phyloP scores from a whole-genome alignment of 257 asterid genomes.

The Capsicum rhomboideum region DNA sequence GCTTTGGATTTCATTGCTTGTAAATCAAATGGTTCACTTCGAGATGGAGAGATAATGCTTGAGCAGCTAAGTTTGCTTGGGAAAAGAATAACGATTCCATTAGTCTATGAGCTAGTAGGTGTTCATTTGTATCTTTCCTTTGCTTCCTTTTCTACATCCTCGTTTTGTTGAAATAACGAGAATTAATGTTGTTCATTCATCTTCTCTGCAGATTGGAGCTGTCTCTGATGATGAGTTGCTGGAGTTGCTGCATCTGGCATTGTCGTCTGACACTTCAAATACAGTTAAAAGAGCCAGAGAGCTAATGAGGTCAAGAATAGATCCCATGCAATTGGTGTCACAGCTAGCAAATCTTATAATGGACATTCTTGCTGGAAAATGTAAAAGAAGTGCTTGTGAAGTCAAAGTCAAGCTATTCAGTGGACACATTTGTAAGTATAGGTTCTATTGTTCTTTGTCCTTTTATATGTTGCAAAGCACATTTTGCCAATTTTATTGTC shows the following conservation, averaged over 20 bases:
- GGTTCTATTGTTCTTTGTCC: neutral
- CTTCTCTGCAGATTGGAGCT: slow-evolving; percentile 58
- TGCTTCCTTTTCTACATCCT: neutral
- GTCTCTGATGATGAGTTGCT: slow-evolving; percentile 89
- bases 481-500: neutral
- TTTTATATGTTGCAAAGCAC: neutral
- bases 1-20: slow-evolving; percentile 64
- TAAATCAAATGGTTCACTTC: slow-evolving; percentile 71
- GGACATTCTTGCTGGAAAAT: slow-evolving; percentile 83
- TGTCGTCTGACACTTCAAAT: slow-evolving; percentile 78
- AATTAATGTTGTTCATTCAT: slow-evolving; percentile 1
- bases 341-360: slow-evolving; percentile 82
- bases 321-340: slow-evolving; percentile 83
- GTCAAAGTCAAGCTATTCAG: slow-evolving; percentile 39
- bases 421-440: slow-evolving; percentile 46
- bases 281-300: slow-evolving; percentile 81
- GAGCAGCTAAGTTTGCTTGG: slow-evolving; percentile 90
- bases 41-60: slow-evolving; percentile 92
- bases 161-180: neutral
- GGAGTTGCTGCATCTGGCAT: slow-evolving; percentile 63
- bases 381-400: slow-evolving; percentile 41
- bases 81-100: slow-evolving; percentile 58
- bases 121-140: neutral
- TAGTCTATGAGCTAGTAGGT: slow-evolving; percentile 80
- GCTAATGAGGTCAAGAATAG: slow-evolving; percentile 70